Percentiles rank a stretch among this genome's conserved stretches.
These are phyloP conservation scores for Favolaschia claudopus DNA, from an alignment of 768 basidiomycete genomes.

Conservation along the genomic window DNA sequence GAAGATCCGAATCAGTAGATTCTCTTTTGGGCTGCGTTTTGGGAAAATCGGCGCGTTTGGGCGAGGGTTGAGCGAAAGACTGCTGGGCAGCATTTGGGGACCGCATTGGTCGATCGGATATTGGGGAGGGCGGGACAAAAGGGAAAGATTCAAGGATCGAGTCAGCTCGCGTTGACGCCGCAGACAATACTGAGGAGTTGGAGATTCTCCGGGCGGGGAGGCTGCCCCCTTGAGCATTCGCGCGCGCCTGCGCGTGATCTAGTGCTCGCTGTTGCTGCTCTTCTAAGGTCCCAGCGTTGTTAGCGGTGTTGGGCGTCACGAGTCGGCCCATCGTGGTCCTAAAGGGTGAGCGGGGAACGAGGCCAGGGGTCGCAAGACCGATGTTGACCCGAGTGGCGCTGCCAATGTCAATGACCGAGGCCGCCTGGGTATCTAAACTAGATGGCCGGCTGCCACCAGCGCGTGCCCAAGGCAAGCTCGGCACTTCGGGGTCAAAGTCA, in stretches of 20 bases:
- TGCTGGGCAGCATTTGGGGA: constrained; percentile 76
- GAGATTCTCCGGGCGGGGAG: constrained; percentile 59
- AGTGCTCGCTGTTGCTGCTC: constrained; percentile 74
- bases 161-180: constrained; percentile 77
- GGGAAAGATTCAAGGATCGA: constrained; percentile 89
- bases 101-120: constrained; percentile 80
- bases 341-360: constrained; percentile 54
- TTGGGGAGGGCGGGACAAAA: constrained; percentile 89
- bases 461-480: constrained; percentile 51
- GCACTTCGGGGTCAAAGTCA: constrained; percentile 48
- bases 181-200: constrained; percentile 70
- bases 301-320: constrained; percentile 53
- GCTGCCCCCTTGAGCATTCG: constrained; percentile 59
- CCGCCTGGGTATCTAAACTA: constrained; percentile 70
- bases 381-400: constrained; percentile 76
- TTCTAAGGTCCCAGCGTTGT: constrained; percentile 51
- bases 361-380: constrained; percentile 48
- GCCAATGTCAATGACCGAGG: constrained; percentile 64
- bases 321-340: constrained; percentile 71
- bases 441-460: constrained; percentile 58
- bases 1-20: constrained; percentile 42
- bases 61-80: constrained; percentile 38
- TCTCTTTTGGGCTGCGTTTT: constrained; percentile 24
- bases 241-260: constrained; percentile 66
- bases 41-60: constrained; percentile 15